These are phyloP conservation scores for Sporothrix pseudoabietina DNA, from an alignment of 2,329 filamentous ascomycete species.

Conservation along the genomic window DNA sequence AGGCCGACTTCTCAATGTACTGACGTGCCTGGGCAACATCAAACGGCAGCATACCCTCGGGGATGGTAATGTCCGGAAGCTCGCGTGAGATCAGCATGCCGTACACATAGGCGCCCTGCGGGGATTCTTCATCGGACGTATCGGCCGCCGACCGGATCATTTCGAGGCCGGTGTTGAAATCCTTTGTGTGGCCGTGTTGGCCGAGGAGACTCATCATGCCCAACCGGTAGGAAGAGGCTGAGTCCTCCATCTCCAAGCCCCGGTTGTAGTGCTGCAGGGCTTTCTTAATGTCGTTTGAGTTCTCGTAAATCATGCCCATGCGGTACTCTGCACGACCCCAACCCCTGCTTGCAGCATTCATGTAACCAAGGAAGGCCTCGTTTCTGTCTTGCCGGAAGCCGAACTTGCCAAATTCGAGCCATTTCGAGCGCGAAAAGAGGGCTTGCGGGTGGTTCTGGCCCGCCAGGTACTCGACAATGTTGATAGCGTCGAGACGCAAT, in stretches of 20 bases:
- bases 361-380: slow-evolving; percentile 87
- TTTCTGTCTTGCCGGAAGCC: slow-evolving; percentile 88
- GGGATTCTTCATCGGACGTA: slow-evolving; percentile 91
- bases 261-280: slow-evolving; percentile 87
- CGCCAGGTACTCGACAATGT: slow-evolving; percentile 86
- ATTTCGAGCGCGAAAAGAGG: slow-evolving; percentile 92
- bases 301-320: slow-evolving; percentile 98
- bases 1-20: slow-evolving; percentile 95
- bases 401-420: slow-evolving; percentile 98
- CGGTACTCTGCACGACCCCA: slow-evolving; percentile 91
- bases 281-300: slow-evolving; percentile 87
- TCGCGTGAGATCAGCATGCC: slow-evolving; percentile 93
- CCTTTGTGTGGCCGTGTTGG: slow-evolving; percentile 86
- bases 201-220: slow-evolving; percentile 98
- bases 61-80: slow-evolving; percentile 84
- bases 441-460: slow-evolving; percentile 92
- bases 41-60: slow-evolving; percentile 66
- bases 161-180: slow-evolving; percentile 75
- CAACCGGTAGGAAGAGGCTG: slow-evolving; percentile 80
- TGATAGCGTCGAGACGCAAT: slow-evolving; percentile 82
- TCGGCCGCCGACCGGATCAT: slow-evolving; percentile 82
- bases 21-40: slow-evolving; percentile 74
- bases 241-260: slow-evolving; percentile 79
- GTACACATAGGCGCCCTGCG: slow-evolving; percentile 92
- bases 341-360: slow-evolving; percentile 77